Evolutionary conservation across 2,329 filamentous ascomycete genomes (phyloP), one percentile per base, ranked within the genome.

Genomic region (Myriosclerotinia scirpicola): DNA sequence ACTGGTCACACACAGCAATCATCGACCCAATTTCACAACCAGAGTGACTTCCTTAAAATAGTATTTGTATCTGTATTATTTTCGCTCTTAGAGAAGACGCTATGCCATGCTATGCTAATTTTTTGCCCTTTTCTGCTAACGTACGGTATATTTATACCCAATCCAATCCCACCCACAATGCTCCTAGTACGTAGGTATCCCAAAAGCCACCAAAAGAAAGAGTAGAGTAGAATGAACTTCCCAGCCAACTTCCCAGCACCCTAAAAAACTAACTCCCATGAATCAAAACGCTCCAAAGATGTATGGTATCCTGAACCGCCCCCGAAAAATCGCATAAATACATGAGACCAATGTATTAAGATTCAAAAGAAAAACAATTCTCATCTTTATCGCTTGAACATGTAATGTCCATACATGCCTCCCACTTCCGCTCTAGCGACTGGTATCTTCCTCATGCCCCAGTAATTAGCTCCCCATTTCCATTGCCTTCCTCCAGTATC

Each of bases 391-490:
- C 73, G 65, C 74, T 84, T 84, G 73, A 85, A 86, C 81, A 85
- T 85, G 72, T 85, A 86, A 74, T 84, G 82, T 52, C 83, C 84
- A 73, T 86, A 86, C 73, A 86, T 81, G 4, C 84, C 84, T 34
- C 83, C 83, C 7, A 86, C 83, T 67, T 86, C 84, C 11, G 82
- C 81, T 46, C 81, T 78, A 17, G 81, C 82, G 69, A 86, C 81
- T 2, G 84, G 83, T 36, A 85, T 78, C 76, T 87, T 95, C 69
- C 90, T 84, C 87, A 93, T 93, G 48, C 91, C 91, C 91, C 91
- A 94, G 80, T 87, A 91, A 72, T 87, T 85, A 59, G 91, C 91
- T 42, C 91, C 91, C 89, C 92, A 90, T 81, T 95, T 95, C 91
- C 91, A 95, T 73, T 81, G 79, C 42, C 88, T 81, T 56, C 80